These are phyloP conservation scores for Phytophthora capsici DNA, from an alignment of 352 stramenopile species.

Conservation along the genomic window DNA sequence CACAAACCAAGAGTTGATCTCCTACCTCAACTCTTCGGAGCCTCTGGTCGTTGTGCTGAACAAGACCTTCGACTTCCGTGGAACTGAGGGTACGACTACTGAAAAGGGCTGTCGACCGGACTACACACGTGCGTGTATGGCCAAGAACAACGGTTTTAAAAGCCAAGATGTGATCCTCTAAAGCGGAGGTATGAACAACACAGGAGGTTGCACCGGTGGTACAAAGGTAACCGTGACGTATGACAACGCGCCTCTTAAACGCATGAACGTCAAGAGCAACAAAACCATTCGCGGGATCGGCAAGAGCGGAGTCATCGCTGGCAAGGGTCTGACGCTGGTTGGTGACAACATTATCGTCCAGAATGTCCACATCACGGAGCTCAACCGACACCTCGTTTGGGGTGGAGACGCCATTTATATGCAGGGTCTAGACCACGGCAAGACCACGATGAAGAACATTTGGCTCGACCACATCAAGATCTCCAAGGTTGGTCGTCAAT, in stretches of 20 bases:
- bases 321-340: not conserved
- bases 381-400: conserved; percentile 54
- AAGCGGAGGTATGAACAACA: conserved; percentile 45
- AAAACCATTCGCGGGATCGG: conserved; percentile 5
- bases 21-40: conserved; percentile 24
- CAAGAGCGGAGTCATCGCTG: not conserved
- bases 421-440: conserved; percentile 18
- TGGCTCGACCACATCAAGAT: conserved; percentile 58
- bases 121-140: conserved; percentile 41
- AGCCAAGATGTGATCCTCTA: conserved; percentile 53
- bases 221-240: conserved; percentile 28
- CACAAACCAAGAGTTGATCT: conserved; percentile 38
- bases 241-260: conserved; percentile 24
- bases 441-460: conserved; percentile 37
- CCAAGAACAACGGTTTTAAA: conserved; percentile 46
- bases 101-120: conserved; percentile 38
- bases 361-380: conserved; percentile 43
- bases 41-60: conserved; percentile 43
- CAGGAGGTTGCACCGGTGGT: conserved; percentile 47
- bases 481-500: conserved; percentile 21
- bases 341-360: conserved; percentile 11
- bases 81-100: conserved; percentile 42
- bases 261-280: conserved; percentile 18
- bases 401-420: conserved; percentile 38
- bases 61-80: conserved; percentile 47